phyloP scores from a whole-genome alignment of 805 yeast genomes.

The Candida sphagnicola region DNA sequence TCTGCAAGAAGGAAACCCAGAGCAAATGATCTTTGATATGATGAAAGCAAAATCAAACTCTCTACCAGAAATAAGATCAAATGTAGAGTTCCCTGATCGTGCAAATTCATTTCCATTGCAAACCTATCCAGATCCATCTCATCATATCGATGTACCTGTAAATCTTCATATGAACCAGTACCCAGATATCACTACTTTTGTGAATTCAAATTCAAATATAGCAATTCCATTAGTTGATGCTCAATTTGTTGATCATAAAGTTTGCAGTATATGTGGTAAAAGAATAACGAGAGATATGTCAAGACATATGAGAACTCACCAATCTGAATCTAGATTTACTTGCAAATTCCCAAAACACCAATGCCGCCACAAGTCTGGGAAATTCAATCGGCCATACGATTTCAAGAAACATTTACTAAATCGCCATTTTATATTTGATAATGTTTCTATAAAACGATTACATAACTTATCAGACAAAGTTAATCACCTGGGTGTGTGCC shows the following conservation, averaged over 20 bases:
- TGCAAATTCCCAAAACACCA: conserved; percentile 54
- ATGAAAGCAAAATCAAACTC: background rate
- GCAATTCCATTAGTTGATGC: conserved; percentile 34
- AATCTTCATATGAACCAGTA: conserved; percentile 16
- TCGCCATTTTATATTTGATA: conserved; percentile 55
- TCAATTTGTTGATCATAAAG: conserved; percentile 33
- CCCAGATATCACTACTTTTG: conserved; percentile 37
- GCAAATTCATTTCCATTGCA: background rate
- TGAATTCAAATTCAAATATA: conserved; percentile 29
- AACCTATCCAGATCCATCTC: background rate
- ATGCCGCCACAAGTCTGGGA: conserved; percentile 58
- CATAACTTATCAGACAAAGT: conserved; percentile 54
- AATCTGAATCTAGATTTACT: conserved; percentile 49
- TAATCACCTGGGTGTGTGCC: conserved; percentile 48
- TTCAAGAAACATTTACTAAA: conserved; percentile 62
- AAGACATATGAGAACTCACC: conserved; percentile 61
- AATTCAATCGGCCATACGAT: conserved; percentile 65
- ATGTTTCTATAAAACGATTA: conserved; percentile 37
- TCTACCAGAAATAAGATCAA: background rate
- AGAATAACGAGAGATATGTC: conserved; percentile 57
- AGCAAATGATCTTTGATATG: background rate
- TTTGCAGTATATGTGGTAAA: conserved; percentile 53
- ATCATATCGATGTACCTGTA: background rate
- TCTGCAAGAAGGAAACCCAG: background rate
- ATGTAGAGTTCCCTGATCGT: background rate